A percentile compares a stretch with the other conserved stretches of the same genome.
Evolutionary conservation across 202 grass and related monocot genomes (phyloP).

Genomic region (Digitaria exilis): DNA sequence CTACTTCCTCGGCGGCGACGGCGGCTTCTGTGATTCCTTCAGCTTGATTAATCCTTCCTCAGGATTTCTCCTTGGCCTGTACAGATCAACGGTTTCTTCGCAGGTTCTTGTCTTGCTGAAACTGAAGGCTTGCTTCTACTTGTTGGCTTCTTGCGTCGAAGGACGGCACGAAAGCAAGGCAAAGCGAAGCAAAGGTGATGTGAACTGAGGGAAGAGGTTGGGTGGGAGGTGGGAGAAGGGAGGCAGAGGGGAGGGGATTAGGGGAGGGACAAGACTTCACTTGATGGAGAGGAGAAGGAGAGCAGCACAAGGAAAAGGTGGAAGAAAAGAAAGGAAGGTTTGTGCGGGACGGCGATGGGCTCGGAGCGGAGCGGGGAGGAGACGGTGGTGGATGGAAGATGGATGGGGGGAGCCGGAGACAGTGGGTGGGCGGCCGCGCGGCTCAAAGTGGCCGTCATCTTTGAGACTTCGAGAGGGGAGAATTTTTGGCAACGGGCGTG

Average conservation of each 20-base stretch:
- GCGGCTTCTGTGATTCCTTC: neutral
- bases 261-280: slow-evolving; percentile 18
- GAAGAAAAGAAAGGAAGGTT: slow-evolving; percentile 1
- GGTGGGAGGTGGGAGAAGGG: slow-evolving; percentile 8
- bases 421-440: slow-evolving; percentile 61
- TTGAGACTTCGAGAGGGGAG: slow-evolving; percentile 1
- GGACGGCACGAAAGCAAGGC: slow-evolving; percentile 30
- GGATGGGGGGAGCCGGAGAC: neutral
- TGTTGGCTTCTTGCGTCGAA: slow-evolving; percentile 29
- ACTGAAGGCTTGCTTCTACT: slow-evolving; percentile 31
- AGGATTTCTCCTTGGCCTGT: slow-evolving; percentile 1
- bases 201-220: slow-evolving; percentile 21
- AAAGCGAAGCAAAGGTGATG: slow-evolving; percentile 43
- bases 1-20: neutral
- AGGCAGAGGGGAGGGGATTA: neutral
- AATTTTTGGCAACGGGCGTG: neutral
- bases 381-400: neutral
- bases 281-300: slow-evolving; percentile 18
- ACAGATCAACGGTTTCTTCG: neutral
- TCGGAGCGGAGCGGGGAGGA: no score
- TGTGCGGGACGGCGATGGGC: slow-evolving; percentile 27
- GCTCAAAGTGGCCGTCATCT: slow-evolving; percentile 45
- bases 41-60: neutral
- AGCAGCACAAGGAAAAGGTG: slow-evolving; percentile 15
- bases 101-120: slow-evolving; percentile 29